Base-by-base conservation (phyloP, 208 protist species). In the Leishmania tropica region DNA sequence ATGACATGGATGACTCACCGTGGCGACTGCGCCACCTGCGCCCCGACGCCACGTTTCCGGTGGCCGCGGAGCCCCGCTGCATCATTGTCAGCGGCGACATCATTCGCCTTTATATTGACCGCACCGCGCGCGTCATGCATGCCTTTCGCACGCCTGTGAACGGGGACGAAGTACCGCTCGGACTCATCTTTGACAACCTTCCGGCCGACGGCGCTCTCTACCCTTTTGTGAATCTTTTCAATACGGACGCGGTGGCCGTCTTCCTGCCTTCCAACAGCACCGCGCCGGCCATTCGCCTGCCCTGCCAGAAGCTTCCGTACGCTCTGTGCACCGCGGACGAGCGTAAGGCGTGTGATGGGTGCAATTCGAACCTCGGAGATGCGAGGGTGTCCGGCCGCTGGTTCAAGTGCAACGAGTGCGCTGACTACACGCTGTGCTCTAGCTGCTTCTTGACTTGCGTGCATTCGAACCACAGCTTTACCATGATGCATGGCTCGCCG, bases 391-490 rank as follows among this genome's bases (percentile, higher is more conserved):
- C 84, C 5, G 81, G 84, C 24, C 78, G 75, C n/a, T 96, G 94
- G 92, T 98, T 93, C 90, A 95, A 95, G 86, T 98, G 95, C 85
- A 97, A 97, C 79, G 93, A 96, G 80, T 98, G 95, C 77, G 92
- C 87, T 21, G 93, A 98, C 87, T 98, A 97, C 85, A 87, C 89
- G 65, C 87, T 98, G 37, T 98, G 95, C 83, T 84, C 85, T 65
- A 86, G 78, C 56, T 98, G 95, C 86, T 98, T 96, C 84, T 68
- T 78, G 42, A 83, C 89, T 31, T 97, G 89, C 74, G 86, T 92
- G 19, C 95, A 98, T 87, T 91, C 92, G 11, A 88, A 95, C 83
- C 95, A 98, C 89, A 87, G 89, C 47, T 98, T 98, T 82, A 96
- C 95, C 17, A 73, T 93, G 79, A 96, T 98, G 92, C 90, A 91